Evolutionary conservation across 805 yeast species (phyloP).

Genomic region (Candida patagonica): DNA sequence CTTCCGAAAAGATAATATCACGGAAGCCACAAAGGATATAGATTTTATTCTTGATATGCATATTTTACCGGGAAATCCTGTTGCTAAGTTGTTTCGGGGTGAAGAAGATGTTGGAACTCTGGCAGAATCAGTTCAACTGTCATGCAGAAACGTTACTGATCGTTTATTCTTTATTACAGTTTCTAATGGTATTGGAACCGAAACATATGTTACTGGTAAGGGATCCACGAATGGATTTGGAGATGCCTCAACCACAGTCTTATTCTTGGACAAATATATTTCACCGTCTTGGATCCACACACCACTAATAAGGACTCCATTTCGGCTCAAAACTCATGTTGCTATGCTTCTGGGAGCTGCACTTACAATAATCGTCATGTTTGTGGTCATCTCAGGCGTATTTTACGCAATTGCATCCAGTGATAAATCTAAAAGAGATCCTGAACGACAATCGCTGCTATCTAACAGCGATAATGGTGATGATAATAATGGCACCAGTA

Average conservation of each 20-base stretch:
- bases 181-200: slow-evolving; percentile 16
- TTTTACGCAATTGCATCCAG: slow-evolving; percentile 11
- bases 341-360: slow-evolving; percentile 26
- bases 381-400: slow-evolving; percentile 7
- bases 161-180: slow-evolving; percentile 20
- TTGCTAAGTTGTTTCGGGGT: slow-evolving; percentile 16
- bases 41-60: slow-evolving; percentile 57
- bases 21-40: slow-evolving; percentile 35
- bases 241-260: slow-evolving; percentile 21
- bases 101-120: slow-evolving; percentile 18
- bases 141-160: slow-evolving; percentile 17
- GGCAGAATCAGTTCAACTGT: slow-evolving; percentile 14
- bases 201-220: slow-evolving; percentile 14
- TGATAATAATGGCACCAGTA: neutral
- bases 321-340: slow-evolving; percentile 23
- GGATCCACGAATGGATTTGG: slow-evolving; percentile 18
- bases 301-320: slow-evolving; percentile 19
- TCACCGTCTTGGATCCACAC: slow-evolving; percentile 26
- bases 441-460: slow-evolving; percentile 11
- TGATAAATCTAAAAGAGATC: neutral
- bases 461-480: slow-evolving; percentile 1
- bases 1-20: slow-evolving; percentile 42
- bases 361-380: slow-evolving; percentile 19
- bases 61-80: slow-evolving; percentile 50
- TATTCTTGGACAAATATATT: slow-evolving; percentile 26